phyloP scores from a whole-genome alignment of 148 eudicot genomes.

The Rhododendron ovatum region DNA sequence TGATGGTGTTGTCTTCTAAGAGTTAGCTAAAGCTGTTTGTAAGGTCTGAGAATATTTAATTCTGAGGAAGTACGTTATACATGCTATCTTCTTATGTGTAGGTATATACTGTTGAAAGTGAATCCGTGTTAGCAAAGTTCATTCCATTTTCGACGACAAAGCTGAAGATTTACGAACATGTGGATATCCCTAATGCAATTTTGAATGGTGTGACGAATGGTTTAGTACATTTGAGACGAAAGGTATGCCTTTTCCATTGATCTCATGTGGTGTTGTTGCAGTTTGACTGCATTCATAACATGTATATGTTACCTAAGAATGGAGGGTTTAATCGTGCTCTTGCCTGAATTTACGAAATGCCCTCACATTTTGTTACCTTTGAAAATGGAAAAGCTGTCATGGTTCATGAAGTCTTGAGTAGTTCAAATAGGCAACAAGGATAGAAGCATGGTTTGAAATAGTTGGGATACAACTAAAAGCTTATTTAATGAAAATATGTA shows the following conservation, averaged over 20 bases:
- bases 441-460: neutral
- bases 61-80: neutral
- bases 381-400: neutral
- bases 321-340: neutral
- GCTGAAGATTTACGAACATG: conserved; percentile 41
- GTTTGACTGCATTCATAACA: neutral
- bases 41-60: neutral
- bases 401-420: neutral
- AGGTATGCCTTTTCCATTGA: conserved; percentile 36
- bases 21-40: neutral
- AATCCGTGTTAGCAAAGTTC: conserved; percentile 48
- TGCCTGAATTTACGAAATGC: neutral
- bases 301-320: neutral
- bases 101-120: conserved; percentile 77
- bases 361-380: neutral
- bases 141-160: conserved; percentile 53
- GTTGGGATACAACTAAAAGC: neutral
- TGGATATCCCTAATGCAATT: conserved; percentile 24
- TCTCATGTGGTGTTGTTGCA: neutral
- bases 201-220: conserved; percentile 17
- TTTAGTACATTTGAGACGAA: conserved; percentile 25
- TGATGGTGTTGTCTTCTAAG: neutral
- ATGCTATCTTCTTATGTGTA: conserved; percentile 23
- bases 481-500: neutral
- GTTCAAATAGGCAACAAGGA: neutral